phyloP scores from a whole-genome alignment of 2,329 filamentous ascomycete genomes.

The Teratosphaeria viscida region DNA sequence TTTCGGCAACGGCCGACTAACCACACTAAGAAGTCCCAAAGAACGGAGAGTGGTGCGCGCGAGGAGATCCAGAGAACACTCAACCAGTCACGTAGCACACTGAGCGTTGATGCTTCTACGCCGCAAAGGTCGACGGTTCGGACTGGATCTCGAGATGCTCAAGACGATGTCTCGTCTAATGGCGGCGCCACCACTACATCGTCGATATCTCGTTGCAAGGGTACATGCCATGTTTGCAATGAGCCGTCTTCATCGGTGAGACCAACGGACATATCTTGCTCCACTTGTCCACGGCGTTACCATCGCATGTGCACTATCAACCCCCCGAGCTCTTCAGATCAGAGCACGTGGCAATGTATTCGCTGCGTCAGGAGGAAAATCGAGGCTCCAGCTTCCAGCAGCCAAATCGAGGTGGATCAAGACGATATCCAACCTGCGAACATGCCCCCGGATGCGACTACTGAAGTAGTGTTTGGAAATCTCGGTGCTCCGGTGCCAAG shows the following conservation, averaged over 20 bases:
- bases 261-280: slow-evolving; percentile 24
- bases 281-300: slow-evolving; percentile 24
- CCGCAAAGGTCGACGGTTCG: neutral
- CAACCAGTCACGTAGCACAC: neutral
- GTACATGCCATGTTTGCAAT: slow-evolving; percentile 24
- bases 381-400: neutral
- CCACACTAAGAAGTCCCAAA: neutral
- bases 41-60: neutral
- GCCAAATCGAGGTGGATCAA: neutral
- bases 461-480: neutral
- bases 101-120: neutral
- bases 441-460: neutral
- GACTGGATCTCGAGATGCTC: neutral
- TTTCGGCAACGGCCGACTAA: neutral
- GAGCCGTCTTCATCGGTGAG: slow-evolving; percentile 13
- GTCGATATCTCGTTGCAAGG: neutral
- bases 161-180: neutral
- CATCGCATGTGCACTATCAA: slow-evolving; percentile 26
- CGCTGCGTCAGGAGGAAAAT: slow-evolving; percentile 14
- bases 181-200: neutral
- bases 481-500: neutral
- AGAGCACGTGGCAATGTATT: slow-evolving; percentile 17
- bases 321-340: neutral
- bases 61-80: neutral
- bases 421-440: neutral